Base-by-base conservation (phyloP, 2,329 filamentous ascomycete genomes). In the Aspergillus eucalypticola region DNA sequence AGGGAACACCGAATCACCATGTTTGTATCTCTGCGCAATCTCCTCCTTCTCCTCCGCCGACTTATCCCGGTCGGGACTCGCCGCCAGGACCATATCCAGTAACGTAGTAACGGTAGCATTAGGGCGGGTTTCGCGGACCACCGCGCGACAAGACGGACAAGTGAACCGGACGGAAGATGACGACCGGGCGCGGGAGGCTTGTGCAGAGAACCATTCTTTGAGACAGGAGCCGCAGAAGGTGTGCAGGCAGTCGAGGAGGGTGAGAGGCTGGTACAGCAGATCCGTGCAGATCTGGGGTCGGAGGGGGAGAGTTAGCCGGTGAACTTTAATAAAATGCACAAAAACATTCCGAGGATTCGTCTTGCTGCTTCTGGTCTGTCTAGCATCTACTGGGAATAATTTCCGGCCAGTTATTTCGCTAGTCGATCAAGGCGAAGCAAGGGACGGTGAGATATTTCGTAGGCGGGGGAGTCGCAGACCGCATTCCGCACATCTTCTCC, bases 141-240 rank as follows among this genome's bases (percentile, higher is more conserved):
- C 78, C 49, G 92, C 91, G 66, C 95, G 91, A 78, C 95, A 99
- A 78, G 92, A 90, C 42, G 95, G 95, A 79, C 95, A 99, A 49
- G 92, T 97, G 75, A 92, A 96, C 49, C 83, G 84, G 56, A 83
- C 78, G 6, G 74, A 64, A 13, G 32, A 35, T 35, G 32, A 35
- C 62, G 69, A 83, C 71, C 66, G 82, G 71, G 56, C 80, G 67
- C 64, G 86, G 29, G 83, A 81, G 39, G 88, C 88, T 75, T 96
- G 92, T 76, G 88, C 95, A 64, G 83, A 81, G 74, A 98, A 99
- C 95, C 95, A 99, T 80, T 96, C 92, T 76, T 96, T 96, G 60
- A 98, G 77, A 73, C 95, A 99, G 41, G 91, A 90, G 65, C 93
- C 95, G 81, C 95, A 99, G 77, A 96, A 99, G 49, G 94, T 97